These are phyloP conservation scores for Ophiostoma ips DNA, from an alignment of 2,329 filamentous ascomycete genomes.

Conservation along the genomic window DNA sequence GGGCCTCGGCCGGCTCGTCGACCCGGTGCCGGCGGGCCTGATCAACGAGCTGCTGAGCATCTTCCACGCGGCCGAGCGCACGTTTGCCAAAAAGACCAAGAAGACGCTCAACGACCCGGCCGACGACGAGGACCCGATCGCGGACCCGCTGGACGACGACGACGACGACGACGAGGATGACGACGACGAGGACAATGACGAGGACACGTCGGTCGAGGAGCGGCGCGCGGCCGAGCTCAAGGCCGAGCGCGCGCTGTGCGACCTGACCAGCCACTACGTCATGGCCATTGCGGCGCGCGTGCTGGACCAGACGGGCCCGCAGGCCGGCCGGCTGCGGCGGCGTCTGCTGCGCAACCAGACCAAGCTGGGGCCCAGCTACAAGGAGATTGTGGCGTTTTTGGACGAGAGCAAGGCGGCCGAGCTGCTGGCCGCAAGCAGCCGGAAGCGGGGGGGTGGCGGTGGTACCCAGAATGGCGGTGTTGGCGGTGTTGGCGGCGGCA, in stretches of 20 bases:
- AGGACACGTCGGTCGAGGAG: slow-evolving; percentile 38
- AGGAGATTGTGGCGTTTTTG: slow-evolving; percentile 67
- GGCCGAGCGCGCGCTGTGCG: slow-evolving; percentile 74
- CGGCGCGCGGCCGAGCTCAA: slow-evolving; percentile 53
- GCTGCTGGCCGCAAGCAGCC: slow-evolving; percentile 19
- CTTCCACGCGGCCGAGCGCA: slow-evolving; percentile 62
- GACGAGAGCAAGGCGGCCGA: slow-evolving; percentile 51
- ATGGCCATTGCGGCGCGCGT: slow-evolving; percentile 63
- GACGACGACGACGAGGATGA: slow-evolving; percentile 49
- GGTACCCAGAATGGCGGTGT: slow-evolving; percentile 31
- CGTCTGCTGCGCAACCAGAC: slow-evolving; percentile 65
- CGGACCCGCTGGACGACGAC: slow-evolving; percentile 46
- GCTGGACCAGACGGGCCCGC: slow-evolving; percentile 49
- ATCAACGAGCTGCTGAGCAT: slow-evolving; percentile 57
- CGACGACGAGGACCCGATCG: slow-evolving; percentile 60
- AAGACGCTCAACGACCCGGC: slow-evolving; percentile 48
- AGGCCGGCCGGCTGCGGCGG: slow-evolving; percentile 50
- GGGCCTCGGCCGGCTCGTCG: slow-evolving; percentile 48
- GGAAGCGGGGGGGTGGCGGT: no score
- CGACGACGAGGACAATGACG: slow-evolving; percentile 49
- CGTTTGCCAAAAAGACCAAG: slow-evolving; percentile 56
- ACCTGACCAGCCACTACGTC: slow-evolving; percentile 72
- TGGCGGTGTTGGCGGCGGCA: slow-evolving; percentile 14
- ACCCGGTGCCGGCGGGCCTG: slow-evolving; percentile 49
- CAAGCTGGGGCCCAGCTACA: slow-evolving; percentile 74